Conservation (phyloP, 2,329 filamentous ascomycete species). For the Talaromyces sp. region DNA sequence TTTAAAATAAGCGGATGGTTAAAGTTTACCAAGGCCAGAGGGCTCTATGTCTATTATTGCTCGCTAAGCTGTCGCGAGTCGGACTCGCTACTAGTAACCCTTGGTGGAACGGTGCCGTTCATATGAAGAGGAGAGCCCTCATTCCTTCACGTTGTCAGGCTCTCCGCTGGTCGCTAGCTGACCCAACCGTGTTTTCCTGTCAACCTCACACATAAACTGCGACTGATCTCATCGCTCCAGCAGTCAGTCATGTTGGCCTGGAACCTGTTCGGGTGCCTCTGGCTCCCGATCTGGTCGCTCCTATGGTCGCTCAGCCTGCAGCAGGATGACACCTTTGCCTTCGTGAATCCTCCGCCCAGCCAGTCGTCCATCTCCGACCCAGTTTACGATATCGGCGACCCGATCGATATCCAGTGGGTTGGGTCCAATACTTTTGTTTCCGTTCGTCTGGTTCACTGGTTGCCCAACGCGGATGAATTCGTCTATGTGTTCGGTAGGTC, state of each 20-base stretch:
- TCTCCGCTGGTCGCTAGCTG: not conserved
- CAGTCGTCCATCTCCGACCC: slow-evolving; percentile 3
- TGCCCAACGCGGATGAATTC: slow-evolving; percentile 1
- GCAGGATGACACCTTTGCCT: not conserved
- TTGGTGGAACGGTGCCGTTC: no score
- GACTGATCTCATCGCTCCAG: not conserved
- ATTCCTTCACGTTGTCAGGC: not conserved
- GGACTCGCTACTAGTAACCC: not conserved
- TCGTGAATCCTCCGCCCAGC: slow-evolving; percentile 7
- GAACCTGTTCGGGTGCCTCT: not conserved
- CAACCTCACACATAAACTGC: not conserved
- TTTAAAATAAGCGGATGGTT: no score
- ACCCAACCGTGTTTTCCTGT: not conserved
- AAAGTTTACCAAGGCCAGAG: no score
- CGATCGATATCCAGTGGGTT: slow-evolving; percentile 10
- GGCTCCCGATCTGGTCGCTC: slow-evolving; percentile 10
- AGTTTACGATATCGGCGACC: slow-evolving; percentile 2
- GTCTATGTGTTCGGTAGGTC: slow-evolving; percentile 8
- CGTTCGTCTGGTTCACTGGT: slow-evolving; percentile 5
- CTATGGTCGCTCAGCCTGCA: slow-evolving; percentile 10
- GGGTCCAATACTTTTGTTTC: slow-evolving; percentile 5
- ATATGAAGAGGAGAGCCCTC: not conserved
- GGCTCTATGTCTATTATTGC: not conserved
- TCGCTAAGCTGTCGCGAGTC: not conserved
- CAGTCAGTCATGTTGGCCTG: not conserved